Base-by-base conservation (phyloP, 2,329 filamentous ascomycete genomes). In the Aspergillus spinulosporus region DNA sequence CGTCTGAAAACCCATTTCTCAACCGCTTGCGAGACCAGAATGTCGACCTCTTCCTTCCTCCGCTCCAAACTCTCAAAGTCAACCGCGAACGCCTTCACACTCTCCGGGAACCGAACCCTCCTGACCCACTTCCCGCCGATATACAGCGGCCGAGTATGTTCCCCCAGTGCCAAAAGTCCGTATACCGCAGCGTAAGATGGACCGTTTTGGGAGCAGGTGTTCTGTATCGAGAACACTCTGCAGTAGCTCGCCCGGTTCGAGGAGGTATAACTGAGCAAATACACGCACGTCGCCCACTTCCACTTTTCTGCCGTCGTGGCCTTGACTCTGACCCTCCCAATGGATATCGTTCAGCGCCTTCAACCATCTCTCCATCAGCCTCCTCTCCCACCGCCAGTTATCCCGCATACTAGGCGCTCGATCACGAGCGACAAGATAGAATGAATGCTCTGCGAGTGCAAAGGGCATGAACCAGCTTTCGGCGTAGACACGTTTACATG, bases 141-240 rank as follows among this genome's bases (percentile, higher is more conserved):
- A 3, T 60, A 56, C 4, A 81, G 64, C 2, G 67, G 68, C 3
- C 62, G 42, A 49, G 21, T 21, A 78, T 70, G 0, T 48, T 0
- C 60, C 80, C 76, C 78, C 77, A 79, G 14, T 49, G 67, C 76
- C 76, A 80, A 71, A 78, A 81, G 58, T 82, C 80, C 2, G 78
- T 72, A 56, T 82, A 80, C 0, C 79, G 74, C 5, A 82, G 72
- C 0, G 78, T 82, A 8, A 82, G 62, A 0, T 73, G 78, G 1
- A 82, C 49, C 57, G 62, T 1, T 65, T 67, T 0, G 78, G 76
- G 5, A 64, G 56, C 34, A 80, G 70, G 9, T 65, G 52, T 0
- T 58, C 61, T 42, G 64, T 65, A 0, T 21, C 12, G 0, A 78
- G 59, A 0, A 78, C 49, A 0, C 15, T 1, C 5, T 59, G 32